phyloP scores from a whole-genome alignment of 805 yeast species.

The Torulaspora maleeae region DNA sequence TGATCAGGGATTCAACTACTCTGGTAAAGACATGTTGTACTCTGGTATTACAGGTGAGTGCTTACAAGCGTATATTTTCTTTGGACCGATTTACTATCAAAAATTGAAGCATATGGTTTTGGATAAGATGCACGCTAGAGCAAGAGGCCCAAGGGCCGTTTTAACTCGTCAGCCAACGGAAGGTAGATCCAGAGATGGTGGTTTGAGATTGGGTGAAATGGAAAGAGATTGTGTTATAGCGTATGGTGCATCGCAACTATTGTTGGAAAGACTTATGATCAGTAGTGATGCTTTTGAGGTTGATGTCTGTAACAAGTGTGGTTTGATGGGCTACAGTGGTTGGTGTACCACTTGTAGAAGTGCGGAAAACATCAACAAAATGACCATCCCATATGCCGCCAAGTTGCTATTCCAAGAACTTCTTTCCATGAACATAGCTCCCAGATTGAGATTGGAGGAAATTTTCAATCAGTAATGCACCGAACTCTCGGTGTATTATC shows the following conservation, averaged over 20 bases:
- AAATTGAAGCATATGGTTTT: constrained; percentile 97
- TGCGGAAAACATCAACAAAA: constrained; percentile 76
- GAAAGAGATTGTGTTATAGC: constrained; percentile 99
- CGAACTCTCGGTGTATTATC: background rate
- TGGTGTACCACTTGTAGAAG: constrained; percentile 98
- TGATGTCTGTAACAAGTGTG: constrained; percentile 89
- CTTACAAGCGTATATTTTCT: constrained; percentile 94
- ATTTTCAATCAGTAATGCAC: constrained; percentile 49
- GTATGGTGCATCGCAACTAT: constrained; percentile 93
- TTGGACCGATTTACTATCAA: constrained; percentile 97
- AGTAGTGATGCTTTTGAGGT: constrained; percentile 98
- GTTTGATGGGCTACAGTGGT: constrained; percentile 93
- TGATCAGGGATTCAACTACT: constrained; percentile 86
- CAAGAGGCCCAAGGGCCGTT: constrained; percentile 98
- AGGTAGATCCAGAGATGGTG: constrained; percentile 99
- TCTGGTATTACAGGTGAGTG: constrained; percentile 98
- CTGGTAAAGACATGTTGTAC: constrained; percentile 96
- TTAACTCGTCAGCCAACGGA: constrained; percentile 97
- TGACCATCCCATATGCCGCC: constrained; percentile 99
- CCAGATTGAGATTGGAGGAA: constrained; percentile 84
- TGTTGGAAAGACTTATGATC: constrained; percentile 90
- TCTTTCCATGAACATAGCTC: constrained; percentile 98
- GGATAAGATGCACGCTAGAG: constrained; percentile 99
- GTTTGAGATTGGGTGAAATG: constrained; percentile 98
- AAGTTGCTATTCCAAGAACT: constrained; percentile 94